Base-by-base conservation (phyloP, 192 early-diverging fungal genomes). In the Glomus cerebriforme region DNA sequence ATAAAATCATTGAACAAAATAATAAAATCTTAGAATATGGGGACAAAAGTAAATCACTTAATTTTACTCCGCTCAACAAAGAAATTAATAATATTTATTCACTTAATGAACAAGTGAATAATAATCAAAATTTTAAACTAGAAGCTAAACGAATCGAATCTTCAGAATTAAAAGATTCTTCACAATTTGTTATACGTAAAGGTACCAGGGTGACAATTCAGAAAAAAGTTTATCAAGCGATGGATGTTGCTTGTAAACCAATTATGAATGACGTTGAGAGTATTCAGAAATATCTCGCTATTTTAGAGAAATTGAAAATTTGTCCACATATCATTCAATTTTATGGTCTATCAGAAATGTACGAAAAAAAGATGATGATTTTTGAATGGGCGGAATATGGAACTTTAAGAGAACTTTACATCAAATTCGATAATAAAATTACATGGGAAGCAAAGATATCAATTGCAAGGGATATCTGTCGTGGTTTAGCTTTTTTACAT, bases 401-500 rank as follows among this genome's bases (percentile, higher is more conserved):
- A 29, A 59, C 26, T 59, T 59, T 74, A 31, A 54, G 32, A 74
- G 58, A 59, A n/a, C 15, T 19, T 59, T 74, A 74, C 5, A 35
- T 35, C 1, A 35, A 35, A 35, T 59, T 54, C 12, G 76, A 85
- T 58, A 59, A 74, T 31, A n/a, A 24, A 27, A 59, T 59, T 59
- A 22, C 9, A 24, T 74, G 47, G 74, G 26, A 15, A 9, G 73
- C 69, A 49, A 82, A 83, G 58, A 78, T 81, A 54, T 69, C 80
- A 59, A 68, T 85, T 58, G 84, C 84, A 1, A 59, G 66, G 2
- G 84, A 85, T 70, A 82, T 85, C 10, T 68, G 79, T 24, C 69
- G 80, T 26, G 84, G 84, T 17, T 74, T 85, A 62, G 77, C 43
- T 68, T 85, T 81, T 60, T 77, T 85, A 60, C 80, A 83, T 24